Evolutionary conservation across 2,329 filamentous ascomycete species (phyloP).

Genomic region (Hirsutella thompsonii): DNA sequence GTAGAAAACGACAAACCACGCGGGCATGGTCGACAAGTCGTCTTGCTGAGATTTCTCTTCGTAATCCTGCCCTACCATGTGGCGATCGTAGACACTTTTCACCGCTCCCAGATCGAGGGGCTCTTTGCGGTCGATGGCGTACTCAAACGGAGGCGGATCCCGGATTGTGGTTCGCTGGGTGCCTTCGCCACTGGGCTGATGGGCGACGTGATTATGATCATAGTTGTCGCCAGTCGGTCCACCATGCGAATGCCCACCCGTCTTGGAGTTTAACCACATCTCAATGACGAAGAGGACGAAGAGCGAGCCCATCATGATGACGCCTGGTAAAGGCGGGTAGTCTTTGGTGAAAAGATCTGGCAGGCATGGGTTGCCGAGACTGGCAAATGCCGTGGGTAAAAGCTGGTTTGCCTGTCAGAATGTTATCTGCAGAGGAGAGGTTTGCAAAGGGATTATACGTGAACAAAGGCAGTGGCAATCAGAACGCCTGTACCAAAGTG

Average conservation of each 20-base stretch:
- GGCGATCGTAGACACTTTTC: neutral
- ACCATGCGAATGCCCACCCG: constrained; percentile 45
- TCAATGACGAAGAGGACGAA: constrained; percentile 50
- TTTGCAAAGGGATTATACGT: constrained; percentile 30
- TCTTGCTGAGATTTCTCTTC: constrained; percentile 16
- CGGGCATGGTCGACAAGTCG: constrained; percentile 33
- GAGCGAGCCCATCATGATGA: constrained; percentile 52
- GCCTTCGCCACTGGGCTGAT: neutral
- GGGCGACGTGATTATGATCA: neutral
- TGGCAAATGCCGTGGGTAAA: constrained; percentile 46
- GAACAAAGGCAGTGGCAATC: constrained; percentile 61
- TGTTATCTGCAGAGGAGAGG: neutral
- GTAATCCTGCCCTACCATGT: constrained; percentile 13
- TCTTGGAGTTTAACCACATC: constrained; percentile 47
- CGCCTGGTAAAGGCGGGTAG: constrained; percentile 49
- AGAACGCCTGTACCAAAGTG: constrained; percentile 61
- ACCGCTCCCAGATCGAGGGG: neutral
- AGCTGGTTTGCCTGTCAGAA: constrained; percentile 20
- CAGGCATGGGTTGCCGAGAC: constrained; percentile 38
- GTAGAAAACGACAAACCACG: constrained; percentile 51
- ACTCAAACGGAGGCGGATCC: neutral
- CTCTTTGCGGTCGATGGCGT: neutral
- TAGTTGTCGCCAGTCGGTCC: constrained; percentile 31
- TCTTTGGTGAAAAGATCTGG: constrained; percentile 45
- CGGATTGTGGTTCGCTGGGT: neutral